Percentiles rank a stretch among this genome's conserved stretches.
Evolutionary conservation across 148 eudicot species (phyloP).

Genomic region (Salicornia ramosissima): DNA sequence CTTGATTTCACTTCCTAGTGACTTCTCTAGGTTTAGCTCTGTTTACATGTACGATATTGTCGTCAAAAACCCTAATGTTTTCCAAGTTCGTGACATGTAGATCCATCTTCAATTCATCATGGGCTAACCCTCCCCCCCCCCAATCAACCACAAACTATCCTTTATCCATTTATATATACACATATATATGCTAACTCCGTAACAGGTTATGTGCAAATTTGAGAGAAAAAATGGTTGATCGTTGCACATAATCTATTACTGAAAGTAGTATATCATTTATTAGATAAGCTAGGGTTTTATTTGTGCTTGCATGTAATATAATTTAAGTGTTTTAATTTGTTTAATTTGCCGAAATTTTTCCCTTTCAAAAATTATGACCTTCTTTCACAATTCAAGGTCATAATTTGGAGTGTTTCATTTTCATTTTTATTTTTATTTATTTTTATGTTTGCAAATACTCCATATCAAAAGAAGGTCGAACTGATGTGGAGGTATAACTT

Average conservation of each 20-base stretch:
- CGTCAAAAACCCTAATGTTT: constrained; percentile 46
- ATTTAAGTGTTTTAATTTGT: neutral
- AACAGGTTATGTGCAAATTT: no score
- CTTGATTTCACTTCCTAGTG: constrained; percentile 50
- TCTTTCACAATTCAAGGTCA: neutral
- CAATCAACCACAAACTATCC: no score
- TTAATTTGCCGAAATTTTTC: neutral
- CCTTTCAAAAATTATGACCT: neutral
- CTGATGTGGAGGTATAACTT: neutral
- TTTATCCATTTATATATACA: no score
- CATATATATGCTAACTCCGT: no score
- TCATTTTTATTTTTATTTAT: no score
- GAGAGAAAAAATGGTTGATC: no score
- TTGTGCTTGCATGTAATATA: neutral
- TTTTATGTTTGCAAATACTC: neutral
- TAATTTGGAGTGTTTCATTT: neutral
- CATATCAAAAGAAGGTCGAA: neutral
- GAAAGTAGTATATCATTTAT: no score
- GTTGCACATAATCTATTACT: no score
- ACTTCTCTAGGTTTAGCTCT: constrained; percentile 48
- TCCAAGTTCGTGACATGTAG: constrained; percentile 51
- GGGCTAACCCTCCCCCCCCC: no score
- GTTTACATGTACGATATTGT: constrained; percentile 57
- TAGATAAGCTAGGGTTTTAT: constrained; percentile 2
- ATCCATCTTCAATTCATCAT: no score